Evolutionary conservation across 2,329 filamentous ascomycete species (phyloP).

Genomic region (Zymoseptoria brevis): DNA sequence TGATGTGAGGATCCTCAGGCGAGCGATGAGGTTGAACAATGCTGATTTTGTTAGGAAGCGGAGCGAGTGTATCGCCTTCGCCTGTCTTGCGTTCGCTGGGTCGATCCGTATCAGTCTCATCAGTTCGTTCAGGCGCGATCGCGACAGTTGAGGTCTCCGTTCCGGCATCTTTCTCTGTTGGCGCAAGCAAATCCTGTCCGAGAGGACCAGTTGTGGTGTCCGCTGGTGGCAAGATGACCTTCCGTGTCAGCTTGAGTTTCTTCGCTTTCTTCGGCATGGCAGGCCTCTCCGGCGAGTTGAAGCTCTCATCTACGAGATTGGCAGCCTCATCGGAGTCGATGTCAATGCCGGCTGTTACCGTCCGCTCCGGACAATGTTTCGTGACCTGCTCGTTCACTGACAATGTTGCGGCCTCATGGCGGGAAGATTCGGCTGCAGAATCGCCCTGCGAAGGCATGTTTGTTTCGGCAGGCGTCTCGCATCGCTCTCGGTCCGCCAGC

Average conservation of each 20-base stretch:
- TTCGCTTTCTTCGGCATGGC: slow-evolving; percentile 1
- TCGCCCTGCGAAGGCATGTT: not conserved
- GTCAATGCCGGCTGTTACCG: not conserved
- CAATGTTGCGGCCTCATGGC: not conserved
- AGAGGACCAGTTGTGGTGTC: not conserved
- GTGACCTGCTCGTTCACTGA: not conserved
- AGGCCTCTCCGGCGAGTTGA: not conserved
- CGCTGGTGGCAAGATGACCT: not conserved
- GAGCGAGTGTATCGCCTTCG: too few relatives aligned
- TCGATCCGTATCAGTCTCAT: too few relatives aligned
- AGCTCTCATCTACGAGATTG: slow-evolving; percentile 14
- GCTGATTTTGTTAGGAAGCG: not conserved
- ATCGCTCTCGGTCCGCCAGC: not conserved
- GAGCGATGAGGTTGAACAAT: not conserved
- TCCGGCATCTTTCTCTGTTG: not conserved
- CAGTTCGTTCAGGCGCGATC: too few relatives aligned
- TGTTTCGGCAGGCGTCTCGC: too few relatives aligned
- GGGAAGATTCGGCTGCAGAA: not conserved
- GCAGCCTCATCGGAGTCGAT: slow-evolving; percentile 4
- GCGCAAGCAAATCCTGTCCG: not conserved
- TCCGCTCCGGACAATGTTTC: not conserved
- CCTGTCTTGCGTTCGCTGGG: too few relatives aligned
- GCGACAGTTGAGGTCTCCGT: too few relatives aligned
- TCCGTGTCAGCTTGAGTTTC: not conserved
- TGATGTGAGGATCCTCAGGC: not conserved